Conservation (phyloP, 257 asterid genomes). For the Cordia subcordata region DNA sequence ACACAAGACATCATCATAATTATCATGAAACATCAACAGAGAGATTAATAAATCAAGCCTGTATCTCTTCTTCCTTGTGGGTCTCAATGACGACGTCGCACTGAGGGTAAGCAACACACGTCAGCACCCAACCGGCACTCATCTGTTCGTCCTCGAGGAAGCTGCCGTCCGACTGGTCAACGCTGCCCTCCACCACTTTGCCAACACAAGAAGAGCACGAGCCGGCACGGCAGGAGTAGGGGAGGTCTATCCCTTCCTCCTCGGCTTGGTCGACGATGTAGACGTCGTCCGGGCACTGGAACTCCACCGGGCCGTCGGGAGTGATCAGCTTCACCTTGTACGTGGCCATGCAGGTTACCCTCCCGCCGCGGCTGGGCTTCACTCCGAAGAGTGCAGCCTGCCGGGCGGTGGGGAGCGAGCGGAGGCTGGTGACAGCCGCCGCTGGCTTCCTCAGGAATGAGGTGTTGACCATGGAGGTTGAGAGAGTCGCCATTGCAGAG, state of each 20-base stretch:
- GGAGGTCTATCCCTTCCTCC: slow-evolving; percentile 53
- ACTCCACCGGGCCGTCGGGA: slow-evolving; percentile 36
- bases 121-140: slow-evolving; percentile 52
- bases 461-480: slow-evolving; percentile 49
- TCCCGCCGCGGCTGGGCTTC: slow-evolving; percentile 22
- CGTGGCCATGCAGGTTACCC: slow-evolving; percentile 52
- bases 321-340: slow-evolving; percentile 65
- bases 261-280: slow-evolving; percentile 80
- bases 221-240: slow-evolving; percentile 89
- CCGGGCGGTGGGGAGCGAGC: slow-evolving; percentile 21
- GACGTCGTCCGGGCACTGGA: slow-evolving; percentile 36
- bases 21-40: too few species aligned
- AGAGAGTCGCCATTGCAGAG: slow-evolving; percentile 46
- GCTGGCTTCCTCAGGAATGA: slow-evolving; percentile 36
- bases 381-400: slow-evolving; percentile 27
- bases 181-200: slow-evolving; percentile 39
- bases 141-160: slow-evolving; percentile 78
- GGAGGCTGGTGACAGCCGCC: slow-evolving; percentile 32
- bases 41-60: slow-evolving; percentile 14
- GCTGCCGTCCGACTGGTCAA: slow-evolving; percentile 70
- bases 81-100: slow-evolving; percentile 53
- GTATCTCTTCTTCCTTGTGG: slow-evolving; percentile 73
- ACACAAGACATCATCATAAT: too few species aligned
- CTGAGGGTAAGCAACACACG: slow-evolving; percentile 61
- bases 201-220: slow-evolving; percentile 91